A percentile compares a stretch with the other conserved stretches of the same genome.
phyloP scores from a whole-genome alignment of 2,329 filamentous ascomycete genomes.

The Diaporthe caulivora region DNA sequence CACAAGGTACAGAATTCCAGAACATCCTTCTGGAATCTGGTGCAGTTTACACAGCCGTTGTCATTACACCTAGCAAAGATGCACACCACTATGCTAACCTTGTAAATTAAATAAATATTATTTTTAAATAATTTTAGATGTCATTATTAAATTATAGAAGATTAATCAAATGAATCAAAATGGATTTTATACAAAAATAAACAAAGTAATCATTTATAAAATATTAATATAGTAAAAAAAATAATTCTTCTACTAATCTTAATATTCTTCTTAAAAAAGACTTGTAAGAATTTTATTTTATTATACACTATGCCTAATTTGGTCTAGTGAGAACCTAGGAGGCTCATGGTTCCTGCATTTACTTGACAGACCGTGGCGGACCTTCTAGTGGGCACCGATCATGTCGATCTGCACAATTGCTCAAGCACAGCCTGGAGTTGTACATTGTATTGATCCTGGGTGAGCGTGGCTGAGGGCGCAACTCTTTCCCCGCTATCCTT shows the following conservation, averaged over 20 bases:
- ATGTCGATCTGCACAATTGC: not conserved
- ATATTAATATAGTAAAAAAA: not conserved
- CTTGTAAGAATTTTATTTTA: not conserved
- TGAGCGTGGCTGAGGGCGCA: constrained; percentile 13
- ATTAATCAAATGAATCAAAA: too few species aligned
- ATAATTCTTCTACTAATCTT: not conserved
- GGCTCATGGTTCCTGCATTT: constrained; percentile 1
- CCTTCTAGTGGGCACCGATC: constrained; percentile 23
- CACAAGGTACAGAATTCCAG: too few species aligned
- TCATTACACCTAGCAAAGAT: too few species aligned
- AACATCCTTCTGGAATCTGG: too few species aligned
- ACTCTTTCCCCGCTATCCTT: constrained; percentile 22
- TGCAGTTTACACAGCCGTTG: too few species aligned
- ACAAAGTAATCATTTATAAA: not conserved
- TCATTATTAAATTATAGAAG: too few species aligned
- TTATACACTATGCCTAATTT: not conserved
- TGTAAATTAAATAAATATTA: not conserved
- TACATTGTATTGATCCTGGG: constrained; percentile 1
- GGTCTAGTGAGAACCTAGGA: too few species aligned
- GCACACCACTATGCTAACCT: too few species aligned
- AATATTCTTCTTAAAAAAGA: not conserved
- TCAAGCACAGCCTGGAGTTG: not conserved
- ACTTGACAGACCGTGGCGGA: not conserved
- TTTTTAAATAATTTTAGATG: not conserved
- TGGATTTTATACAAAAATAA: too few species aligned